Conservation (phyloP, 106 monocot species). For the Cymbidium sinense region DNA sequence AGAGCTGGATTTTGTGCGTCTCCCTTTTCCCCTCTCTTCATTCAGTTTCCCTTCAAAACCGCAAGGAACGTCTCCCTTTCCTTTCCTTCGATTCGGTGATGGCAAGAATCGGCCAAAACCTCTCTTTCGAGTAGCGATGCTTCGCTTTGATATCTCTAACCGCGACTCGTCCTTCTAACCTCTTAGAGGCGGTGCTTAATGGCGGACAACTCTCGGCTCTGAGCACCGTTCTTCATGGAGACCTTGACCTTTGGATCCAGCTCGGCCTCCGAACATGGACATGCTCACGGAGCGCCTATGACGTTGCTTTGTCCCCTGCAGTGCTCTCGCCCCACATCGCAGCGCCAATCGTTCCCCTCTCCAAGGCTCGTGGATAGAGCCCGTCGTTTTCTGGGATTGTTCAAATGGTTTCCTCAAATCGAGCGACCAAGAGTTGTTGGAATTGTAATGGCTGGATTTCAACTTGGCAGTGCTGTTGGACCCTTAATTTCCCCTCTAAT, state of each 20-base stretch:
- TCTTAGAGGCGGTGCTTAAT: not conserved
- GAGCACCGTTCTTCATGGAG: constrained; percentile 40
- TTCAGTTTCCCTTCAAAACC: too few relatives aligned
- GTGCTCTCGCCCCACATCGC: not conserved
- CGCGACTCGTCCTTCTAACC: not conserved
- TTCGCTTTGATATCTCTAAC: not conserved
- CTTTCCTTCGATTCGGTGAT: too few relatives aligned
- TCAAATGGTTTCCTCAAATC: constrained; percentile 95
- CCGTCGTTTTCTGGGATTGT: too few relatives aligned
- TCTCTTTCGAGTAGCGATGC: not conserved
- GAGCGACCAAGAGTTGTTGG: constrained; percentile 89
- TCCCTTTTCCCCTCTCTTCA: too few relatives aligned
- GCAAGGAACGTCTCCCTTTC: too few relatives aligned
- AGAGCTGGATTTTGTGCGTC: too few relatives aligned
- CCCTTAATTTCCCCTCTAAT: too few relatives aligned
- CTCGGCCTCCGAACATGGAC: constrained; percentile 75
- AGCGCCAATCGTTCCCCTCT: not conserved
- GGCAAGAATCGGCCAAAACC: too few relatives aligned
- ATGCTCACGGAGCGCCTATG: constrained; percentile 44
- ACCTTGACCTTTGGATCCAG: constrained; percentile 50
- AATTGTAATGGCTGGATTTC: constrained; percentile 92
- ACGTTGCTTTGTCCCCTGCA: constrained; percentile 37
- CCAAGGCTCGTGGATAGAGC: too few relatives aligned
- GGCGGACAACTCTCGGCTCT: not conserved
- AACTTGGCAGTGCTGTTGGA: constrained; percentile 81